Evolutionary conservation across 192 early-diverging fungal species (phyloP).

Genomic region (Spinellus fusiger): DNA sequence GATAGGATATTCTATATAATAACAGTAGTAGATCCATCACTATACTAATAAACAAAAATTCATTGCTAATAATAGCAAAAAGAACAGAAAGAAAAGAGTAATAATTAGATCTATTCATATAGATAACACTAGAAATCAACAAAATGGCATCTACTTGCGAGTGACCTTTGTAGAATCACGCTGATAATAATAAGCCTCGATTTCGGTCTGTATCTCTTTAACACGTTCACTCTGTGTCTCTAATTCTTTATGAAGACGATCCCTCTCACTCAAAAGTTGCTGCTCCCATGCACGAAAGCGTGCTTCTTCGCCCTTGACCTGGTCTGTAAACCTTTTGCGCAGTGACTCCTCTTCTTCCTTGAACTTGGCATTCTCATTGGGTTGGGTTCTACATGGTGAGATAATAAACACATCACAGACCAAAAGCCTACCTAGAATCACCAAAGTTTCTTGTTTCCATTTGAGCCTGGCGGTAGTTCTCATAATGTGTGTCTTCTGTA

Average conservation of each 20-base stretch:
- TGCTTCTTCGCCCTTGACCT: slow-evolving; percentile 93
- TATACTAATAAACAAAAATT: not conserved
- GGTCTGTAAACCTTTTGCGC: slow-evolving; percentile 95
- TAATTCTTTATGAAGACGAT: slow-evolving; percentile 97
- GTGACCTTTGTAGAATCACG: slow-evolving; percentile 29
- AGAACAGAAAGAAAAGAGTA: not conserved
- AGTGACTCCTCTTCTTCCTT: slow-evolving; percentile 97
- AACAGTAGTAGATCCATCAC: not conserved
- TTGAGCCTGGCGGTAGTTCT: slow-evolving; percentile 82
- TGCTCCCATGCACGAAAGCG: slow-evolving; percentile 99
- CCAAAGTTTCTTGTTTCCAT: slow-evolving; percentile 85
- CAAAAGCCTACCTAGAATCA: slow-evolving; percentile 53
- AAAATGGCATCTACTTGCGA: slow-evolving; percentile 8
- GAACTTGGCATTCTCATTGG: slow-evolving; percentile 86
- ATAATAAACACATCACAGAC: not conserved
- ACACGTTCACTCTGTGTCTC: slow-evolving; percentile 90
- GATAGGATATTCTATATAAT: not conserved
- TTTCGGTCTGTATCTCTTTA: slow-evolving; percentile 85
- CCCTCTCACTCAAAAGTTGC: slow-evolving; percentile 91
- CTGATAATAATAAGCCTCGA: slow-evolving; percentile 38
- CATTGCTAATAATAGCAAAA: not conserved
- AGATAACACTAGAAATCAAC: too few species aligned
- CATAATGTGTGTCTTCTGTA: slow-evolving; percentile 95
- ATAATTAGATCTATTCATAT: too few species aligned
- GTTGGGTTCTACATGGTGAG: slow-evolving; percentile 57